Evolutionary conservation across 768 basidiomycete species (phyloP), one percentile per base, ranked within the genome.

Genomic region (Neoboletus subvelutipes): DNA sequence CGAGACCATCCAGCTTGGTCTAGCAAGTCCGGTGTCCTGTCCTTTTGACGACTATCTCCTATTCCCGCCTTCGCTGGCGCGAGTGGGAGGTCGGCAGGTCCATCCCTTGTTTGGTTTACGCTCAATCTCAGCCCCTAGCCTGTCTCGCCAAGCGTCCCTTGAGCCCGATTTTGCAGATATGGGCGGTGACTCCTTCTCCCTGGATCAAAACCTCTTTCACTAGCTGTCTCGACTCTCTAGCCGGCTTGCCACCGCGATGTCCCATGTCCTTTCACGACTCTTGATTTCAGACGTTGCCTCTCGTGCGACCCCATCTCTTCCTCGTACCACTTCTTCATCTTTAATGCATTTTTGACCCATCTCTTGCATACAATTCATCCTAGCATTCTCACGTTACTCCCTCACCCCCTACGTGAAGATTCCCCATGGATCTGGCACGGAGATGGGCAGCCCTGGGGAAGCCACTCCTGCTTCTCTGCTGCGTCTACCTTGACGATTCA

Each of bases 161-260:
- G 76, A 60, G 70, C 75, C 60, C 68, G 76, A 79, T 43, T 78
- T 82, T 57, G 78, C 78, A 50, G 71, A 72, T 33, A 60, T 72
- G 55, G 71, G 71, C 18, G 71, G 68, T 9, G 63, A 64, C 31
- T 72, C 75, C 39, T 75, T 80, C 50, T 76, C 76, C 36, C 76
- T 76, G 39, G 66, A 78, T 31, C 79, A 79, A 58, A 72, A 76
- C 54, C 75, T 85, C 59, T 76, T 80, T 67, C 80, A 80, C 64
- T 85, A 69, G 78, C 59, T 52, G 58, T 55, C 64, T 52, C 26
- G 50, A 61, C 60, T 59, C 58, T 28, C 29, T 55, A 54, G 57
- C 65, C 64, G 45, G 64, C 60, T 61, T 59, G 6, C 31, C 33
- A 45, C 33, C 29, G 42, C 48, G 47, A 66, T 51, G 41, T 64